Evolutionary conservation across 2,329 filamentous ascomycete species (phyloP), one percentile per base, ranked within the genome.

Genomic region (Monosporascus ibericus): DNA sequence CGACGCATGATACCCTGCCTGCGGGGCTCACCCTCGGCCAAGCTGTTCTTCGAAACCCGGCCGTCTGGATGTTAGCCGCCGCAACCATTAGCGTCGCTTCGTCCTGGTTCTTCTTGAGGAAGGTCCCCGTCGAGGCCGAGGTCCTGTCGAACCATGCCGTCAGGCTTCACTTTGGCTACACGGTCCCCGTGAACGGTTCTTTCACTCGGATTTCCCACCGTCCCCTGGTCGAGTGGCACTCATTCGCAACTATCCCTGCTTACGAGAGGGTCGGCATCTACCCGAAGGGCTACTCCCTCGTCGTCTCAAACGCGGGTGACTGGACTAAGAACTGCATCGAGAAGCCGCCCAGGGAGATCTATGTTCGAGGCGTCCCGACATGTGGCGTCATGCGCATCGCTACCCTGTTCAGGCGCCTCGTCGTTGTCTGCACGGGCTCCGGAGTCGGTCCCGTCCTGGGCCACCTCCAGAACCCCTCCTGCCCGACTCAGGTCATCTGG

Each of bases 281-380:
- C 47, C 65, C 72, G 38, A 72, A 72, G 50, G 84, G 81, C 15
- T 89, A 86, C 70, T 88, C 85, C 0, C 73, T 87, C 30, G 72
- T 91, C 30, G 76, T 91, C 27, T 88, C 86, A 50, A 86, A 85
- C 58, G 86, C 86, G 3, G 87, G 87, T 22, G 86, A 91, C 70
- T 91, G 87, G 87, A 91, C 87, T 1, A 72, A 72, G 24, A 72
- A 75, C 34, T 78, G 81, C 52, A 89, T 91, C 68, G 70, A 76
- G 47, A 74, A 77, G 47, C 81, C 82, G 2, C 85, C 85, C 1
- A 76, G 71, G 1, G 70, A 78, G 48, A 70, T 90, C 46, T 91
- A 84, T 83, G 81, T 86, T 5, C 81, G 85, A 44, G 86, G 87
- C 9, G 75, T 85, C 0, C 84, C 86, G 1, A 78, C 83, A 3